Conservation (phyloP, 148 eudicot genomes). For the Chenopodium berlandieri region DNA sequence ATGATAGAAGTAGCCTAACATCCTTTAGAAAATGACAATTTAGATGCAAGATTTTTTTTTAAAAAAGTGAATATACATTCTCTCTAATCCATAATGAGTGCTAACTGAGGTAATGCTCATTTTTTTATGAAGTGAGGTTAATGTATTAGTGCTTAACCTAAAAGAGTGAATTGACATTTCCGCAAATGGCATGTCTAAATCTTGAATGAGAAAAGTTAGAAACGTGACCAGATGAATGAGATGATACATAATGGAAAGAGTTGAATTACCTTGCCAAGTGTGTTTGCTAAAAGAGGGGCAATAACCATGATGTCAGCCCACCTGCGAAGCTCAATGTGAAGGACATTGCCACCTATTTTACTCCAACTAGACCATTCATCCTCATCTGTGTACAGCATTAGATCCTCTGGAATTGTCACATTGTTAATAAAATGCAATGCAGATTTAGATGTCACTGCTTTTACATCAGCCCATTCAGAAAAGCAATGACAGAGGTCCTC, state of each 20-base stretch:
- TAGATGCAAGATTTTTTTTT: neutral
- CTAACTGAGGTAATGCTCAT: neutral
- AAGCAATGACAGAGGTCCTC: too few species aligned
- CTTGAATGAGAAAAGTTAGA: neutral
- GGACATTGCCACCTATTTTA: conserved; percentile 81
- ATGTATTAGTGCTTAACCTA: neutral
- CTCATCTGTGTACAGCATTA: conserved; percentile 72
- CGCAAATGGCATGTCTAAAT: neutral
- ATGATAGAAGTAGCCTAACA: neutral
- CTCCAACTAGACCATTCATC: conserved; percentile 90
- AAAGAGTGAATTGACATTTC: neutral
- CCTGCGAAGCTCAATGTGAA: conserved; percentile 81
- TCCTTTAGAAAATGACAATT: neutral
- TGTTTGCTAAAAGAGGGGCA: conserved; percentile 94
- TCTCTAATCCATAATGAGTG: neutral
- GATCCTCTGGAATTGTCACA: conserved; percentile 61
- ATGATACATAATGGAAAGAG: neutral
- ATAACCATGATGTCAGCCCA: conserved; percentile 98
- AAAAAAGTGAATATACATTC: neutral
- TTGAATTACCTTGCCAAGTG: conserved; percentile 74
- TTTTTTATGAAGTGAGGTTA: neutral
- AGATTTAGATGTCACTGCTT: too few species aligned
- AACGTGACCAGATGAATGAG: neutral
- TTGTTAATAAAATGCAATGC: conserved; percentile 61
- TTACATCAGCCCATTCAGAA: too few species aligned